A percentile compares a stretch with the other conserved stretches of the same genome.
These are phyloP conservation scores for Mucor plumbeus DNA, from an alignment of 371 early-diverging fungal genomes.

Conservation along the genomic window DNA sequence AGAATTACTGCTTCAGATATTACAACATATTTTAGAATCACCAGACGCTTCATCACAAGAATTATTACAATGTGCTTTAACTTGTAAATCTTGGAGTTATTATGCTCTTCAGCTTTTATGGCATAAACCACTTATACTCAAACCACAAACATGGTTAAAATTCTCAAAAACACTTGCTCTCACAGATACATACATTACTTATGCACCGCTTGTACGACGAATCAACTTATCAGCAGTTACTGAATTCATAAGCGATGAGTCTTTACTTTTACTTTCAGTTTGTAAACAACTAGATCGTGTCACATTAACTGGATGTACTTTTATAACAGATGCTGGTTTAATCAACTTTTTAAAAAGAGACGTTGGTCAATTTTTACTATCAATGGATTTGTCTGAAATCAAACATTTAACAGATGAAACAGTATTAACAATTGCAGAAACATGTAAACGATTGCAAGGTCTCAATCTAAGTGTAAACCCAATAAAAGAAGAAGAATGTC, in stretches of 20 bases:
- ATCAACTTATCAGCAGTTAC: conserved; percentile 64
- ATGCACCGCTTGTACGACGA: conserved; percentile 60
- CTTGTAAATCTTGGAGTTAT: conserved; percentile 54
- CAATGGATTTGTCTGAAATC: conserved; percentile 53
- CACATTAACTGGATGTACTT: conserved; percentile 58
- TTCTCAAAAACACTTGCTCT: conserved; percentile 29
- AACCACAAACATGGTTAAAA: conserved; percentile 33
- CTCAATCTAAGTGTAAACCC: conserved; percentile 50
- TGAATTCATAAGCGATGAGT: conserved; percentile 47
- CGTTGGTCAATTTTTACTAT: conserved; percentile 36
- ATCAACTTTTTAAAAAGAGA: conserved; percentile 39
- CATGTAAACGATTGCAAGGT: conserved; percentile 49
- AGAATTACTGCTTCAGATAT: conserved; percentile 55
- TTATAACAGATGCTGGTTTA: conserved; percentile 53
- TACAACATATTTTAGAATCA: conserved; percentile 44
- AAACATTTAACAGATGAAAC: conserved; percentile 41
- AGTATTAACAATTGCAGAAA: conserved; percentile 41
- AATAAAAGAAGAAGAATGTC: conserved; percentile 30
- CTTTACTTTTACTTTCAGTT: conserved; percentile 40
- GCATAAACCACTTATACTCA: conserved; percentile 53
- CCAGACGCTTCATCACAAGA: conserved; percentile 38
- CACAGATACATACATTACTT: conserved; percentile 42
- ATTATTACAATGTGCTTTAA: conserved; percentile 45
- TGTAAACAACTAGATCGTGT: conserved; percentile 67
- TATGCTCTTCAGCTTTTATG: conserved; percentile 56